Base-by-base conservation (phyloP, 306 rosid species). In the Cucurbita ficifolia region DNA sequence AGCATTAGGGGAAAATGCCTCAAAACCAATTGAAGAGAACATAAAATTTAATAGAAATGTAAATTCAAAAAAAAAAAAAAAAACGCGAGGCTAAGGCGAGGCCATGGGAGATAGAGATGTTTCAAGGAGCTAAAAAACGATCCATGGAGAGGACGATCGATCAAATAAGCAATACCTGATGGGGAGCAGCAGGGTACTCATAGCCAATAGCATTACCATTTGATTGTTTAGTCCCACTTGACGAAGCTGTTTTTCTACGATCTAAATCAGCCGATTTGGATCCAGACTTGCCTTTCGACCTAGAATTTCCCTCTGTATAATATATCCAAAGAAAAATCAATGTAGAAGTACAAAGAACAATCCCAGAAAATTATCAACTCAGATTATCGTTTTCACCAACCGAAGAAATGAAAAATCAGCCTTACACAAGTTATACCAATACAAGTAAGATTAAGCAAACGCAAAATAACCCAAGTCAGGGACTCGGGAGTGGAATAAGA, bases 241-340 rank as follows among this genome's bases (percentile, higher is more conserved):
- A 75, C 40, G 61, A 85, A 79, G 95, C 84, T 16, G 77, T 80
- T 35, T 75, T 86, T 38, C 50, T 65, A 81, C 79, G 81, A 74
- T 73, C 82, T 6, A 62, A 54, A 68, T 61, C 84, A 65, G 80
- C 84, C 36, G 85, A 81, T 60, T 83, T 84, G 4, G 83, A 64
- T 48, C 82, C 83, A 35, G 87, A 79, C 78, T 79, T 84, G 56
- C 75, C 78, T 51, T 67, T 79, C 40, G 72, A 63, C 60, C 77
- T 70, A 16, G 74, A 75, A 46, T 75, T 82, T 75, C 83, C 88
- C 73, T 97, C 99, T 89, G 88, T 75, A 71, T 36, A 71, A 63
- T 63, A 45, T 3, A 73, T 3, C 51, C 38, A 67, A 60, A 75
- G 43, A 18, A 59, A 80, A 72, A 57, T 77, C 72, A 82, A 77